phyloP scores from a whole-genome alignment of 2,329 filamentous ascomycete species.

The Aspergillus carbonarius region DNA sequence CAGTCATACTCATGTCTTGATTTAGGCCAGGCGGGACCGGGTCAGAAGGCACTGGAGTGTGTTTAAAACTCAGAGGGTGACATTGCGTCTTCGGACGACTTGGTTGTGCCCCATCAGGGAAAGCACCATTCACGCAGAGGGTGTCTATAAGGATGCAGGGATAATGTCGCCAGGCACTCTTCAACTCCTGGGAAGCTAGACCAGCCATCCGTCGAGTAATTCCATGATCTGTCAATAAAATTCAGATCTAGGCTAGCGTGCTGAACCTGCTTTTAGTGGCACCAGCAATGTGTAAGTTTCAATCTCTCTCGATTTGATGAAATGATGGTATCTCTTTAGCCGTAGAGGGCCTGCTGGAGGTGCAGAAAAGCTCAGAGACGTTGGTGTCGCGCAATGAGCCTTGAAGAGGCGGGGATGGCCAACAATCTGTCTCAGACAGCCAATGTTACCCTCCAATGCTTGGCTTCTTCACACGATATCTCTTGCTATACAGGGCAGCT shows the following conservation, averaged over 20 bases:
- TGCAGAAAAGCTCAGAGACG: too few relatives aligned
- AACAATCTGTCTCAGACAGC: conserved; percentile 9
- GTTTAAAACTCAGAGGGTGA: conserved; percentile 23
- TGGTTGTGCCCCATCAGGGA: conserved; percentile 20
- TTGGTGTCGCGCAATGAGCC: conserved; percentile 10
- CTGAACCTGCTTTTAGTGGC: too few relatives aligned
- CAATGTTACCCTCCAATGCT: conserved; percentile 15
- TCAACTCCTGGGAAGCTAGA: background rate
- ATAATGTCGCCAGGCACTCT: background rate
- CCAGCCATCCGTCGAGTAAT: background rate
- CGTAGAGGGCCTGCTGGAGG: background rate
- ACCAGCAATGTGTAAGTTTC: too few relatives aligned
- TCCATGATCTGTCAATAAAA: too few relatives aligned
- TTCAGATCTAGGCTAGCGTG: too few relatives aligned
- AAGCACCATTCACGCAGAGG: conserved; percentile 11
- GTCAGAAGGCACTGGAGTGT: conserved; percentile 7
- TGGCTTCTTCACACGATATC: conserved; percentile 17
- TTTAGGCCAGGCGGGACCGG: conserved; percentile 10
- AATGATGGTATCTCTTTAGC: too few relatives aligned
- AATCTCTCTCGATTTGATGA: too few relatives aligned
- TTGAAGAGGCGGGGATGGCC: conserved; percentile 9
- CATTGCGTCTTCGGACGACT: conserved; percentile 23
- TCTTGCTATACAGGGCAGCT: conserved; percentile 5
- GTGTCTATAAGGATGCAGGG: conserved; percentile 9
- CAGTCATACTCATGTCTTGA: conserved; percentile 5